Evolutionary conservation across 2,329 filamentous ascomycete species (phyloP), one percentile per base, ranked within the genome.

Genomic region (Epichloe scottii): DNA sequence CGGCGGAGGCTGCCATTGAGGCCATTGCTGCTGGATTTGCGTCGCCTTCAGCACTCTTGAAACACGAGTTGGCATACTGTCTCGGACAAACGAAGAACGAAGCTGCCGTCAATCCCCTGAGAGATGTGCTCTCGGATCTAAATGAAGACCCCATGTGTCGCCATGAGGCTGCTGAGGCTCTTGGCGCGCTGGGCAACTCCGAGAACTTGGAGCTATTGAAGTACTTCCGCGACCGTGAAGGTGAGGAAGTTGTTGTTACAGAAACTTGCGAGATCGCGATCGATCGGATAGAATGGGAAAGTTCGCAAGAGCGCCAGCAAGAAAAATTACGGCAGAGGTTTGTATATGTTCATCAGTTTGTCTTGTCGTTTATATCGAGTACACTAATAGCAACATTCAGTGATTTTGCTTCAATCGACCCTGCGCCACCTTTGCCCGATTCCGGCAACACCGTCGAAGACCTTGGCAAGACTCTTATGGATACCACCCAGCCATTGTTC

Each of bases 231-330:
- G 87, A 96, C 64, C 81, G 88, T 56, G 69, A 75, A 55, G 81
- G 79, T 17, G 90, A 97, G 69, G 77, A 83, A 35, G 81, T 85
- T 30, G 86, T 89, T 39, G 83, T 98, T n/a, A 80, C 79, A 41
- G 90, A 98, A 75, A 98, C 93, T 0, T 98, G 93, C 66, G 93
- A 98, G 65, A 93, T 98, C 64, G 91, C 94, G 5, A 86, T 97
- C 52, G 90, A 89, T 61, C 81, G 93, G 58, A 94, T 98, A 62
- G 78, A 90, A 66, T 98, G 93, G 91, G 89, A 93, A 68, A 86
- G 87, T 61, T 87, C 84, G 2, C 78, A 84, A 61, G 74, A 79
- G 60, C 75, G 79, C 56, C 83, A 84, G 64, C 69, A 72, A 42
- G 90, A 97, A 71, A 87, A 85, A 65, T 65, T 96, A 67, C 85